A percentile compares a stretch with the other conserved stretches of the same genome.
Evolutionary conservation across 1,284 basidiomycete species (phyloP).

Genomic region (Pascua guehoae): DNA sequence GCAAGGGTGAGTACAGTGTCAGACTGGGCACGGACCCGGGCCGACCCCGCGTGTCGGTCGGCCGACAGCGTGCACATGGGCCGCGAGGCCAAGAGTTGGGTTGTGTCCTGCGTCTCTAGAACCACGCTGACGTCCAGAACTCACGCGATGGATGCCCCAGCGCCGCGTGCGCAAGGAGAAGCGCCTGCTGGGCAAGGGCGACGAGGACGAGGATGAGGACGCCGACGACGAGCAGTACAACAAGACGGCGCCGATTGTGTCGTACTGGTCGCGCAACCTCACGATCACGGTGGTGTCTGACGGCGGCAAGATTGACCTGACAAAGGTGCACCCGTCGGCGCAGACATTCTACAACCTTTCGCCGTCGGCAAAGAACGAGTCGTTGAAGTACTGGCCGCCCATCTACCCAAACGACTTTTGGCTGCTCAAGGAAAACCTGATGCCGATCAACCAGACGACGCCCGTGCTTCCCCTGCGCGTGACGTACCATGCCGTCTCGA

Average conservation of each 20-base stretch:
- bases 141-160: conserved; percentile 77
- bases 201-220: conserved; percentile 45
- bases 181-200: conserved; percentile 63
- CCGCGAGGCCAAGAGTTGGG: too few relatives aligned
- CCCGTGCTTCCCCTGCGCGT: conserved; percentile 71
- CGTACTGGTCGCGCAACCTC: conserved; percentile 82
- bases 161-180: conserved; percentile 73
- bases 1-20: conserved; percentile 62
- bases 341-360: conserved; percentile 55
- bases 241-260: conserved; percentile 51
- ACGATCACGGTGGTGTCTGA: conserved; percentile 84
- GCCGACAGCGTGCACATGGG: neutral
- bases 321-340: conserved; percentile 62
- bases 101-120: neutral
- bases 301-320: conserved; percentile 56
- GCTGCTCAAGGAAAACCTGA: conserved; percentile 70
- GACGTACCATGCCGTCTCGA: conserved; percentile 77
- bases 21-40: neutral
- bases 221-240: conserved; percentile 21
- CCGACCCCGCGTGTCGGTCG: too few relatives aligned
- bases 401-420: conserved; percentile 95
- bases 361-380: conserved; percentile 55
- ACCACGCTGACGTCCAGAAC: conserved; percentile 54
- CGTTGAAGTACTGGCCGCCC: conserved; percentile 68
- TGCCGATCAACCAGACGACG: conserved; percentile 74